These are phyloP conservation scores for Micractinium conductrix DNA, from an alignment of 139 green algal genomes.

Conservation along the genomic window DNA sequence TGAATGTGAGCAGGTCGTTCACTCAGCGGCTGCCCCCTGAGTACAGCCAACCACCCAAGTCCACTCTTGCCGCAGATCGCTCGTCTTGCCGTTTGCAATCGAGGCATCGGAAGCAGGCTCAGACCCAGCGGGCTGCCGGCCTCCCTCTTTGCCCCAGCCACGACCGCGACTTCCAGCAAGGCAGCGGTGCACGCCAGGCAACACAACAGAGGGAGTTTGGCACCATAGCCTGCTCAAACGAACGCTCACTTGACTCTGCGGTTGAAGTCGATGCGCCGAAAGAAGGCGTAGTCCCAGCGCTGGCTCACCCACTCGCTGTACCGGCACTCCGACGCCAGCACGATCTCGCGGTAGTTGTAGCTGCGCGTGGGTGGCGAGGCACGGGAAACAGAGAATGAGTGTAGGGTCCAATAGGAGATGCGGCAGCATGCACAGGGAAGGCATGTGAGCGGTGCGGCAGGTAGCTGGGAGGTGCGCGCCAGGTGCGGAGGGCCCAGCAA, in stretches of 20 bases:
- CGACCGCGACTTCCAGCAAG: too few relatives aligned
- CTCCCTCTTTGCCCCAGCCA: too few relatives aligned
- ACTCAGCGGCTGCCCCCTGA: too few relatives aligned
- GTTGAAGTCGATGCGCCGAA: slow-evolving; percentile 46
- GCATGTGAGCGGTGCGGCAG: background rate
- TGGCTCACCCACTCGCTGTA: slow-evolving; percentile 55
- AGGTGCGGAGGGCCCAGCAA: background rate
- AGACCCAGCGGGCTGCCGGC: too few relatives aligned
- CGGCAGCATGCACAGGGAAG: background rate
- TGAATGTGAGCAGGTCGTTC: too few relatives aligned
- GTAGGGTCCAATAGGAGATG: background rate
- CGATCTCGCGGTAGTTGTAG: slow-evolving; percentile 56
- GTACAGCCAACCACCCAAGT: too few relatives aligned
- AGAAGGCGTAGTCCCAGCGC: slow-evolving; percentile 39
- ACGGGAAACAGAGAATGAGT: background rate
- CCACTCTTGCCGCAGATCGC: too few relatives aligned
- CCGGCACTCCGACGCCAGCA: slow-evolving; percentile 36
- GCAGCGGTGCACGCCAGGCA: too few relatives aligned
- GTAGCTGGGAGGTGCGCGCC: background rate
- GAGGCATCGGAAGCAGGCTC: too few relatives aligned
- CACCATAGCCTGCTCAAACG: too few relatives aligned
- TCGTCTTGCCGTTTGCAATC: too few relatives aligned
- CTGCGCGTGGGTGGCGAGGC: slow-evolving; percentile 4
- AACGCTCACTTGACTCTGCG: slow-evolving; percentile 14
- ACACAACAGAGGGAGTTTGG: too few relatives aligned